Percentiles rank a stretch among this genome's conserved stretches.
phyloP scores from a whole-genome alignment of 495 filamentous ascomycete genomes.

The Neurospora terricola region DNA sequence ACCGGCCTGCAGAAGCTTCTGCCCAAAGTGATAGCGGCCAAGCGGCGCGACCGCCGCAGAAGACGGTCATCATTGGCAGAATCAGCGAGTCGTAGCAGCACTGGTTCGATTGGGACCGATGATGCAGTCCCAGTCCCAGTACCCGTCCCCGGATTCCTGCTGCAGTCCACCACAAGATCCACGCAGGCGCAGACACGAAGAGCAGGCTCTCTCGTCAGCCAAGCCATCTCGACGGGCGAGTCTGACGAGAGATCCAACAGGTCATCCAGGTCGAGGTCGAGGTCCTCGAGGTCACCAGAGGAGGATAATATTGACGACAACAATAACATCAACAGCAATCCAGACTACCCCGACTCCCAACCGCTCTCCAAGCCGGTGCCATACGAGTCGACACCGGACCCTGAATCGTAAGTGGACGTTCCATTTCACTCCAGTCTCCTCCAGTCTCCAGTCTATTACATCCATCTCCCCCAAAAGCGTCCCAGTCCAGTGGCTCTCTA shows the following conservation, averaged over 20 bases:
- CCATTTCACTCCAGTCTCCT: not conserved
- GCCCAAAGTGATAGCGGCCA: conserved; percentile 32
- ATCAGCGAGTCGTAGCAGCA: conserved; percentile 9
- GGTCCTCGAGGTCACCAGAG: not conserved
- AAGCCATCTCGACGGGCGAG: not conserved
- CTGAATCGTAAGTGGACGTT: conserved; percentile 10
- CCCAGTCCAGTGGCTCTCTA: not conserved
- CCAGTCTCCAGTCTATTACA: not conserved
- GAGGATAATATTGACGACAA: not conserved
- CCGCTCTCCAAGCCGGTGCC: not conserved
- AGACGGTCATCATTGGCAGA: conserved; percentile 17
- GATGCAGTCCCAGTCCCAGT: not conserved
- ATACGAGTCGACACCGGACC: conserved; percentile 10
- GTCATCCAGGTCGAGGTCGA: not conserved
- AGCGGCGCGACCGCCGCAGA: conserved; percentile 29
- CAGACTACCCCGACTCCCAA: not conserved
- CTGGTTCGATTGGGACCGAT: not conserved
- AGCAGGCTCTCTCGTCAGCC: not conserved
- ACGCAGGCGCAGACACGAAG: not conserved
- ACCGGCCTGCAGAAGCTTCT: conserved; percentile 39
- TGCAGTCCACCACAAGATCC: not conserved
- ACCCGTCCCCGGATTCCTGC: not conserved
- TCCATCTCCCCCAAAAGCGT: not conserved
- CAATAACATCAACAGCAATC: not conserved
- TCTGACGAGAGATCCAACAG: not conserved